Evolutionary conservation across 23 red algal genomes (phyloP).

Genomic region (Gracilariopsis chorda): DNA sequence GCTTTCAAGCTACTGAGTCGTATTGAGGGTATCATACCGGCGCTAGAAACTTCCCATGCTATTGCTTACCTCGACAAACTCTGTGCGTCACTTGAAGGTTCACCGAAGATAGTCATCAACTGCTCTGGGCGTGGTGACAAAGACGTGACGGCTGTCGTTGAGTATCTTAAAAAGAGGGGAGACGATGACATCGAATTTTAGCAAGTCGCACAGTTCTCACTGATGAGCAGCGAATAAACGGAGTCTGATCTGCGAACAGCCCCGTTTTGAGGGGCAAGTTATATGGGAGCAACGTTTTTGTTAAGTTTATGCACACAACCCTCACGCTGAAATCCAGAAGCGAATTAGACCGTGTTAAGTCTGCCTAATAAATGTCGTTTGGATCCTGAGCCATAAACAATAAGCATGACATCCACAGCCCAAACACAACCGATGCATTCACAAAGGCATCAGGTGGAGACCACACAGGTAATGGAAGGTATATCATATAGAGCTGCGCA

Average conservation of each 20-base stretch:
- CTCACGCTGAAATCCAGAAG: not conserved
- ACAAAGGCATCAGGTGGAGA: constrained; percentile 71
- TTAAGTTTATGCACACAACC: constrained; percentile 20
- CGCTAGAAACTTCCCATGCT: constrained; percentile 95
- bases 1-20: constrained; percentile 83
- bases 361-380: constrained; percentile 65
- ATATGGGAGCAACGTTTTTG: not conserved
- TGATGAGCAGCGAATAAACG: no score
- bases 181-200: constrained; percentile 45
- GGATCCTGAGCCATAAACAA: constrained; percentile 82
- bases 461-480: constrained; percentile 73
- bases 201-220: no score
- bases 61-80: constrained; percentile 85
- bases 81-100: constrained; percentile 70
- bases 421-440: constrained; percentile 61
- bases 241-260: no score
- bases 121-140: constrained; percentile 94
- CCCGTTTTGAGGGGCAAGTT: no score
- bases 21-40: constrained; percentile 96
- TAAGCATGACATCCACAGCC: constrained; percentile 80
- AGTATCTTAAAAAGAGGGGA: constrained; percentile 54
- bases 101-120: constrained; percentile 81
- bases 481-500: constrained; percentile 62
- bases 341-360: not conserved
- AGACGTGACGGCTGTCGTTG: constrained; percentile 85